Percentiles rank a stretch among this genome's conserved stretches.
Conservation (phyloP, 2,329 filamentous ascomycete species). For the Mariannaea sp. region DNA sequence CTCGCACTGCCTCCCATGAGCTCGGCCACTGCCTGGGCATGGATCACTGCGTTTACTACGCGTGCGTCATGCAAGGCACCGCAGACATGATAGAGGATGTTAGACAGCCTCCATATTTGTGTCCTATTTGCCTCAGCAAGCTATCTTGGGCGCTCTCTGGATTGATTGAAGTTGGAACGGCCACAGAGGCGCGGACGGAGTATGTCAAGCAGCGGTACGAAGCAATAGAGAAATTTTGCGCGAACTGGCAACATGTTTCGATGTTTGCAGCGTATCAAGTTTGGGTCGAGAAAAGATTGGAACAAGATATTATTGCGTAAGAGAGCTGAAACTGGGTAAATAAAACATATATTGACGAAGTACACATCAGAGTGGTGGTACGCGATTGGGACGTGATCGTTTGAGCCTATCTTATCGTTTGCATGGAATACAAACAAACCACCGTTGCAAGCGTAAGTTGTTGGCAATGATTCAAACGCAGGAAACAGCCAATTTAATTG, state of each 20-base stretch:
- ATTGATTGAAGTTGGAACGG: constrained; percentile 26
- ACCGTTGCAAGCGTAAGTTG: not conserved
- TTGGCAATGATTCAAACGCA: too few relatives aligned
- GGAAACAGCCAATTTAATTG: too few relatives aligned
- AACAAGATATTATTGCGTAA: constrained; percentile 1
- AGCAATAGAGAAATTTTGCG: constrained; percentile 49
- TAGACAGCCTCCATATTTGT: constrained; percentile 67
- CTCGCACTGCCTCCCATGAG: constrained; percentile 66
- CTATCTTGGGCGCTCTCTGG: constrained; percentile 39
- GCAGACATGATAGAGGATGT: constrained; percentile 61
- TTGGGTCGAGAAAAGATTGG: constrained; percentile 46
- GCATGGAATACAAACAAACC: not conserved
- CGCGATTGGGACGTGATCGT: too few relatives aligned
- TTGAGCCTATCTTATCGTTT: too few relatives aligned
- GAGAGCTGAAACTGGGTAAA: not conserved
- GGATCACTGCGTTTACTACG: constrained; percentile 68
- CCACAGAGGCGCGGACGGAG: constrained; percentile 11
- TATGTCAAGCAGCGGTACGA: constrained; percentile 45
- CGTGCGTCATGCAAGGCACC: constrained; percentile 67
- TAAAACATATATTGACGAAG: too few relatives aligned
- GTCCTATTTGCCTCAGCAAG: constrained; percentile 63
- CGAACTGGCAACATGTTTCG: constrained; percentile 44
- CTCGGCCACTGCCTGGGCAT: constrained; percentile 70
- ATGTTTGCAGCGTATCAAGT: constrained; percentile 53
- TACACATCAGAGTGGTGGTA: too few relatives aligned